These are phyloP conservation scores for Moesziomyces parantarcticus DNA, from an alignment of 1,284 basidiomycete species.

Conservation along the genomic window DNA sequence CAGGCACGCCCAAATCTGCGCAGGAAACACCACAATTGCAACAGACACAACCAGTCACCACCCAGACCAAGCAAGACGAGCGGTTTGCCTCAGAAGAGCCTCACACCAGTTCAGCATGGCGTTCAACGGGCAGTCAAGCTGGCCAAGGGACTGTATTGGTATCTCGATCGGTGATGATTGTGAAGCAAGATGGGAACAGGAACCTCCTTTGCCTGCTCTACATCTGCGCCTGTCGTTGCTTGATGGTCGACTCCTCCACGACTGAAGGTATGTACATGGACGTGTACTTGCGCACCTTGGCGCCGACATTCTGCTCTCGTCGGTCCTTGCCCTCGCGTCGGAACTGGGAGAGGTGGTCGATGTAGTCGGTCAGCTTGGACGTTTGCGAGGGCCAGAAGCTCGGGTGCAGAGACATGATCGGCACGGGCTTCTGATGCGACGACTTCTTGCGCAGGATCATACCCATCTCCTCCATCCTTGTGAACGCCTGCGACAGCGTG, in stretches of 20 bases:
- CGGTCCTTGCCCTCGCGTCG: slow-evolving; percentile 67
- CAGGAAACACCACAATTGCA: too few species aligned
- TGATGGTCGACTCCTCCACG: slow-evolving; percentile 31
- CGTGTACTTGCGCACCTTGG: slow-evolving; percentile 40
- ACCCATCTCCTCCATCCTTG: slow-evolving; percentile 58
- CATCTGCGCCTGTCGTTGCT: slow-evolving; percentile 37
- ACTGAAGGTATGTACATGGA: slow-evolving; percentile 33
- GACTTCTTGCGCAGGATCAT: slow-evolving; percentile 56
- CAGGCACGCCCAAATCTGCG: too few species aligned
- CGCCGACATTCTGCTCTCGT: slow-evolving; percentile 49
- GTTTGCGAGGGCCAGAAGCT: slow-evolving; percentile 59
- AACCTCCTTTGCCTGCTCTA: not conserved
- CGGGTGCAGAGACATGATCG: slow-evolving; percentile 66
- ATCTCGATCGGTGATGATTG: not conserved
- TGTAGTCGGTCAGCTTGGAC: slow-evolving; percentile 60
- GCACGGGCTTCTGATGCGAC: slow-evolving; percentile 60
- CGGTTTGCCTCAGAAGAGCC: too few species aligned
- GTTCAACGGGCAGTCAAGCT: too few species aligned
- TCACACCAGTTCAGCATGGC: too few species aligned
- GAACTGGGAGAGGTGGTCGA: slow-evolving; percentile 64
- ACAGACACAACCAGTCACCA: too few species aligned
- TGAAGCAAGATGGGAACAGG: not conserved
- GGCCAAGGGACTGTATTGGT: not conserved
- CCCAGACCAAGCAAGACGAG: too few species aligned
- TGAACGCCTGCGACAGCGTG: slow-evolving; percentile 58